Evolutionary conservation across 768 basidiomycete species (phyloP), one percentile per base, ranked within the genome.

Genomic region (Hemileccinum rubropunctum): DNA sequence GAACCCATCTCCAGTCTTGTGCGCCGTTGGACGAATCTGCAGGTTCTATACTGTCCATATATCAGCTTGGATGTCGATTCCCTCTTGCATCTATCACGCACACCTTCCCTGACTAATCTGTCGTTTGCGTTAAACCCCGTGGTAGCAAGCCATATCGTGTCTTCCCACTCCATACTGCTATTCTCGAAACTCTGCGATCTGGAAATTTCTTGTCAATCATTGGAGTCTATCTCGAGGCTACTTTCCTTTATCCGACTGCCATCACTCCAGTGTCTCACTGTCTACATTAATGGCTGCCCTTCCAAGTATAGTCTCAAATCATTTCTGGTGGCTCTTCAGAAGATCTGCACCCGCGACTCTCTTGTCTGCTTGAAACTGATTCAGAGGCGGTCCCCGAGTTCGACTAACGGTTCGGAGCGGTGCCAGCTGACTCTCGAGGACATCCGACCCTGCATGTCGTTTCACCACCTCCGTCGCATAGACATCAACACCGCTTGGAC

Each of bases 391-490:
- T 37, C 51, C 20, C 27, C 47, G 18, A 32, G 18, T 21, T 34
- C 18, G n/a, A 28, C 28, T 33, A 44, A 34, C 40, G 26, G 14
- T 9, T 27, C 32, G 23, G 50, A 58, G 14, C 49, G 28, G 3
- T 34, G 17, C 26, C 51, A 47, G 45, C 59, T 61, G 18, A 49
- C 51, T n/a, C 6, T 61, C 3, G 59, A 58, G 8, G 59, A 61
- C 30, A 20, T 61, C 4, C 48, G 21, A 7, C 59, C 60, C 12
- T 58, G 50, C 39, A 58, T 46, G 47, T 23, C 23, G 20, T 58
- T 61, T 38, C 21, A 6, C 18, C 20, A 52, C n/a, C 56, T 61
- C 38, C 52, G 44, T 14, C 23, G 36, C 20, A 15, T 61, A 1
- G 42, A 58, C 4, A 39, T 62, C 46, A 48, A 58, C 32, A 54